Evolutionary conservation across 805 yeast species (phyloP), one percentile per base, ranked within the genome.

Genomic region (Starmerella sirachaensis): DNA sequence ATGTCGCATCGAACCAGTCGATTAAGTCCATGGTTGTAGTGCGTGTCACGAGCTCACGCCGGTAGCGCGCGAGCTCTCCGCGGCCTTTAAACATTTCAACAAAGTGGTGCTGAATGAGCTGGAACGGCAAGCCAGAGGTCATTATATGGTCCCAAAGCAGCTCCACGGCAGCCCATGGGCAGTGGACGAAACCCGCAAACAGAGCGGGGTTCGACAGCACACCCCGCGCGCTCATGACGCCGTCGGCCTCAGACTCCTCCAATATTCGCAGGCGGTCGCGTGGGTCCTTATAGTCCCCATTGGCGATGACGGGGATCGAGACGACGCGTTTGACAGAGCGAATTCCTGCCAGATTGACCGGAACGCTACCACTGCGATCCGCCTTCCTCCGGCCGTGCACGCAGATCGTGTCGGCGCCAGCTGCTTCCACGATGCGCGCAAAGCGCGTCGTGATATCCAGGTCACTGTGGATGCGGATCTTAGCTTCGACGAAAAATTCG

Each of bases 211-310:
- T 91, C 20, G 71, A 64, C 35, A 91, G 61, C 3, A 83, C 64
- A 0, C 98, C 98, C 44, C 98, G 63, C 1, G 82, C 98, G 2
- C 96, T 78, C 98, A 91, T 91, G 6, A 91, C 80, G 6, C 97
- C 98, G 55, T 83, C 91, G 28, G 74, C 84, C 1, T 79, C 78
- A 0, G 97, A 85, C 35, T 56, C 55, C 10, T 69, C 61, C 0
- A 73, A 72, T 19, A 88, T 86, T 14, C 56, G 53, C 29, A 62
- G 51, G n/a, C 80, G 77, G 54, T 84, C 94, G 13, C 65, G 61
- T 18, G 74, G 59, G 0, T 69, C 54, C 52, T 79, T 79, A 52
- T 94, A 86, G 58, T 91, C 97, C n/a, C 98, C 98, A 53, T 91
- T 91, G 2, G 97, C 95, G n/a, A 91, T 78, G 1, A 91, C 85